Evolutionary conservation across 495 filamentous ascomycete genomes (phyloP).

Genomic region (Penicillium dipodomyicola): DNA sequence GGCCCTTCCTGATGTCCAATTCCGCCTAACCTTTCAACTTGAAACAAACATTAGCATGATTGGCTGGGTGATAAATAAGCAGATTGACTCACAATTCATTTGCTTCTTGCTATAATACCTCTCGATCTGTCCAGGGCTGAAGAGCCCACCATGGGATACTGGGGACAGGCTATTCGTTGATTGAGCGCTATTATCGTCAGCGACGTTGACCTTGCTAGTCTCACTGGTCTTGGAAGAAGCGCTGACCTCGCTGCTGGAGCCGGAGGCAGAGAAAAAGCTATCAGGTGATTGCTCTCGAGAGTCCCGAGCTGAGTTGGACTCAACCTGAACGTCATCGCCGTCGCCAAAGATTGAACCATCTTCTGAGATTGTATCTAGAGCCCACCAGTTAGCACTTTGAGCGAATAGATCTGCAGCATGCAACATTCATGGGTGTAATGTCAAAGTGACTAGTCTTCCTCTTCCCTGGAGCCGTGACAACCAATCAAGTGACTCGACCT

Average conservation of each 20-base stretch:
- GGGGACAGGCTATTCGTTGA: not conserved
- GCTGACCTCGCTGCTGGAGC: slow-evolving; percentile 1
- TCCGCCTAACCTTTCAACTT: not conserved
- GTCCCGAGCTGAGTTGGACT: not conserved
- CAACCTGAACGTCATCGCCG: not conserved
- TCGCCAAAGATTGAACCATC: not conserved
- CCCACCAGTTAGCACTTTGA: not conserved
- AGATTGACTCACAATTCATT: not conserved
- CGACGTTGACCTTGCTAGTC: not conserved
- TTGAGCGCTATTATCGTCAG: slow-evolving; percentile 1
- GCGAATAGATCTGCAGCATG: not conserved
- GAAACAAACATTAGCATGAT: not conserved
- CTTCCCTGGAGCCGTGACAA: slow-evolving; percentile 32
- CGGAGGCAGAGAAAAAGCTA: not conserved
- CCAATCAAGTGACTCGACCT: slow-evolving; percentile 5
- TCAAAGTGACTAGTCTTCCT: not conserved
- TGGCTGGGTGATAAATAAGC: not conserved
- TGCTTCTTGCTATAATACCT: not conserved
- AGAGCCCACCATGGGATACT: not conserved
- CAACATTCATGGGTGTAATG: not conserved
- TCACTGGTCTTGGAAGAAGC: not conserved
- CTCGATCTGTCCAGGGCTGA: not conserved
- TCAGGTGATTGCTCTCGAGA: slow-evolving; percentile 4
- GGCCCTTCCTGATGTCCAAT: not conserved
- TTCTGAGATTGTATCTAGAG: not conserved